phyloP scores from a whole-genome alignment of 768 basidiomycete genomes.

The Dacryopinax spathularia region DNA sequence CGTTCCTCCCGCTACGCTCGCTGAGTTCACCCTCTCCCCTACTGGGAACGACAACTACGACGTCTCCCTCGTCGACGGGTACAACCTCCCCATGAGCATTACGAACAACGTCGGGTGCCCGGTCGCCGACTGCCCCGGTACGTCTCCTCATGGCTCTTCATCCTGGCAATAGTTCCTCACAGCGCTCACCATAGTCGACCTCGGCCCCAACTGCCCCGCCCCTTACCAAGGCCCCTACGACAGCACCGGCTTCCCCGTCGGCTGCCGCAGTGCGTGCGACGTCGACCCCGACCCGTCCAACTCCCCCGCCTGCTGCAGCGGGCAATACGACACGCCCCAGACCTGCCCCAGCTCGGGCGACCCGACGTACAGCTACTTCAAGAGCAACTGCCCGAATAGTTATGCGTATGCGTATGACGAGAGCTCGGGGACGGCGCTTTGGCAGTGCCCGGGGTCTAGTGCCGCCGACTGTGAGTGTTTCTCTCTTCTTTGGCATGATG shows the following conservation, averaged over 20 bases:
- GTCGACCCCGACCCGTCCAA: conserved; percentile 14
- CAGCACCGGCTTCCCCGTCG: conserved; percentile 13
- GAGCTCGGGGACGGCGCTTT: conserved; percentile 11
- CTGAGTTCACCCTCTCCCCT: conserved; percentile 12
- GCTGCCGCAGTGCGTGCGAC: conserved; percentile 15
- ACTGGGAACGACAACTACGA: not conserved
- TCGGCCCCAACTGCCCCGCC: not conserved
- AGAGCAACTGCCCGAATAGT: conserved; percentile 9
- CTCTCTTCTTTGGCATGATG: not conserved
- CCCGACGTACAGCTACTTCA: conserved; percentile 13
- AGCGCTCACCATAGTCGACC: not conserved
- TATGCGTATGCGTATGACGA: conserved; percentile 13
- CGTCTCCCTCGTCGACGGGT: conserved; percentile 13
- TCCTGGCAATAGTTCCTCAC: not conserved
- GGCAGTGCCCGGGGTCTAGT: not conserved
- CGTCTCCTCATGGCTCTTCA: too few relatives aligned
- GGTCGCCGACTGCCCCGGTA: too few relatives aligned
- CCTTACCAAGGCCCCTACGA: conserved; percentile 8
- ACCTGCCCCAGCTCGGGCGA: conserved; percentile 14
- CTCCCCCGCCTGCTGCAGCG: conserved; percentile 15
- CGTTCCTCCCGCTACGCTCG: conserved; percentile 16
- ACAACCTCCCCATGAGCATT: conserved; percentile 11
- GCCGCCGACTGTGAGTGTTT: conserved; percentile 8
- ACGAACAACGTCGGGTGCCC: conserved; percentile 9
- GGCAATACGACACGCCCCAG: conserved; percentile 11